These are phyloP conservation scores for Thelonectria blattea DNA, from an alignment of 2,329 filamentous ascomycete genomes.

Conservation along the genomic window DNA sequence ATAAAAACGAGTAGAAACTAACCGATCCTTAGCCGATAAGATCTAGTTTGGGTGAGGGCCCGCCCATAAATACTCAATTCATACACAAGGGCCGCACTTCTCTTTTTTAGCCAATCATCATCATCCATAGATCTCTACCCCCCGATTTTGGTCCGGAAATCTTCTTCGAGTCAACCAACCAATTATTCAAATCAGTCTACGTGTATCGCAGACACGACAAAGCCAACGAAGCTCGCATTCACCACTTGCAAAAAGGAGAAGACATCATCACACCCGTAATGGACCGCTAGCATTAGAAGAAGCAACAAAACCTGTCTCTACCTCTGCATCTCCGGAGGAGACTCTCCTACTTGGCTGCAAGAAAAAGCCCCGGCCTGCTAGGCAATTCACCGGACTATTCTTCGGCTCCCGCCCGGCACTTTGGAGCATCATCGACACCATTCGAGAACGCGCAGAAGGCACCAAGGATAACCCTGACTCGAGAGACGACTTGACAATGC, in stretches of 20 bases:
- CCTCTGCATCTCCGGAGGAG: background rate
- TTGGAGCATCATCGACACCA: background rate
- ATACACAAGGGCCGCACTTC: no score
- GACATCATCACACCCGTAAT: background rate
- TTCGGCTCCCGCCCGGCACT: background rate
- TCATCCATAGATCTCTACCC: no score
- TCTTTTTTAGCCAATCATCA: no score
- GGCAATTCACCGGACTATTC: background rate
- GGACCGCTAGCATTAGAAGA: background rate
- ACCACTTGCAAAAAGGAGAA: background rate
- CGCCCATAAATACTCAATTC: no score
- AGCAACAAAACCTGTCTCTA: background rate
- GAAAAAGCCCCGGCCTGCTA: background rate
- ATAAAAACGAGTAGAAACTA: no score
- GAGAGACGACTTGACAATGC: background rate
- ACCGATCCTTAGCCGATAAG: no score
- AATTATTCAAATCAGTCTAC: no score
- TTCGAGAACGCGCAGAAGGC: background rate
- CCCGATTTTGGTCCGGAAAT: no score
- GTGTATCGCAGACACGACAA: background rate
- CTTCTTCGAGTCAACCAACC: no score
- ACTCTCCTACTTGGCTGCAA: background rate
- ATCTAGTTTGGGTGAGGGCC: no score
- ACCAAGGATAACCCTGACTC: background rate
- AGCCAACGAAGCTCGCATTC: background rate